These are phyloP conservation scores for Rhizopogon sp. DNA, from an alignment of 768 basidiomycete genomes.

Conservation along the genomic window DNA sequence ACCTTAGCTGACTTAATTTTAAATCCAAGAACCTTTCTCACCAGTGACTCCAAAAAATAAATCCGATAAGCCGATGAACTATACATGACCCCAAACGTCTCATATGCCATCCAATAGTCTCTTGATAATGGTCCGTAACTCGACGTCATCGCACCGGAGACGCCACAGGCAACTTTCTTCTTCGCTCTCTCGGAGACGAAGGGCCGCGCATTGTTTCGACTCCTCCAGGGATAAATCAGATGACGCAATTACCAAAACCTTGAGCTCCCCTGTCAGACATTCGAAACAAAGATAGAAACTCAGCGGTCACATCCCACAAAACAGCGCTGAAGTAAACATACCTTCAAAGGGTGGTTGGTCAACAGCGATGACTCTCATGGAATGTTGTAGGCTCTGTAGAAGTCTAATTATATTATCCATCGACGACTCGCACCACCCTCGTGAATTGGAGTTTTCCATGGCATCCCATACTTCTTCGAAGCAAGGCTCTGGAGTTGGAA, in stretches of 20 bases:
- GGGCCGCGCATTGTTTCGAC: conserved; percentile 25
- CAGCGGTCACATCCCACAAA: not conserved
- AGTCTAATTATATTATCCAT: conserved; percentile 49
- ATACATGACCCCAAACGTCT: not conserved
- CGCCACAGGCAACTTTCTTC: conserved; percentile 74
- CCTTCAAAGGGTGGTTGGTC: conserved; percentile 61
- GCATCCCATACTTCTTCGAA: conserved; percentile 59
- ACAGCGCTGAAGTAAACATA: conserved; percentile 17
- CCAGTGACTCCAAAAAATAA: not conserved
- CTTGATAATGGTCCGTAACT: conserved; percentile 41
- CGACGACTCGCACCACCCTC: conserved; percentile 67
- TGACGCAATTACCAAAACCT: conserved; percentile 42
- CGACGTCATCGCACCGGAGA: conserved; percentile 47
- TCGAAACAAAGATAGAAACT: conserved; percentile 2
- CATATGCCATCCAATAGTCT: conserved; percentile 27
- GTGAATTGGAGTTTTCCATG: conserved; percentile 37
- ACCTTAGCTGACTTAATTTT: not conserved
- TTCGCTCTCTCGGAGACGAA: conserved; percentile 59
- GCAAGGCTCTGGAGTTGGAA: conserved; percentile 21
- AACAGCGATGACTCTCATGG: conserved; percentile 46
- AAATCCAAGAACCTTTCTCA: conserved; percentile 1
- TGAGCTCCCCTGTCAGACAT: conserved; percentile 52
- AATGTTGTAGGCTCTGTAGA: conserved; percentile 43
- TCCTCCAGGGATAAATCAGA: not conserved
- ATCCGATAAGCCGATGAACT: not conserved